Base-by-base conservation (phyloP, 75 land plant genomes). In the Pinus taeda region DNA sequence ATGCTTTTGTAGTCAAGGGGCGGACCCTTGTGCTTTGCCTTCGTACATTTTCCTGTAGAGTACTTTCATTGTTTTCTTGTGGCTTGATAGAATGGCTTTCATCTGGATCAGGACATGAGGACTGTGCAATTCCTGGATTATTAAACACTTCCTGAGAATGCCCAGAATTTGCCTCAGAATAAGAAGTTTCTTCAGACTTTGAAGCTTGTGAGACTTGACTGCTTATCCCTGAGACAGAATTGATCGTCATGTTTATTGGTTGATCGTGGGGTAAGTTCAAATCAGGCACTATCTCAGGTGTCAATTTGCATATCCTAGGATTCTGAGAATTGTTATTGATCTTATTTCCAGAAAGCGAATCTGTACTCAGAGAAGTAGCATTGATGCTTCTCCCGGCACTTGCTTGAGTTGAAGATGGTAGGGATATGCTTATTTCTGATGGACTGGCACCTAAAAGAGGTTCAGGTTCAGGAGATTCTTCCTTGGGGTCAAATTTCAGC, bases 1-100 rank as follows among this genome's bases (percentile, higher is more conserved):
- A 69, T 30, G 81, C 88, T 84, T 74, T 78, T 0, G 83, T 71
- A 8, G 88, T 88, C 30, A 74, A 81, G 5, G 93, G 93, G 3
- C 93, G 80, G 65, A 62, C 81, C 71, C 91, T 80, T 4, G 85
- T 82, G 77, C 91, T 83, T 49, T 78, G 83, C 71, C 91, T 84
- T 12, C 87, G 61, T 33, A 59, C 13, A 37, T 62, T 82, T 60
- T 74, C 55, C 42, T 8, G 22, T n/a, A 20, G 55, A 39, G 24
- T 45, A n/a, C 49, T 9, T 69, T 7, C 72, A 69, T 42, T 42
- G 0, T 69, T 69, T 69, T n/a, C 49, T 42, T 42, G 72, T 37
- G 72, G 22, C 55, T 39, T n/a, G 12, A 22, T 6, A 39, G 22
- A 20, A 12, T 69, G 5, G 18, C 49, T 69, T 13, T 69, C 72